Base-by-base conservation (phyloP, 768 basidiomycete genomes). In the Trametes gibbosa region DNA sequence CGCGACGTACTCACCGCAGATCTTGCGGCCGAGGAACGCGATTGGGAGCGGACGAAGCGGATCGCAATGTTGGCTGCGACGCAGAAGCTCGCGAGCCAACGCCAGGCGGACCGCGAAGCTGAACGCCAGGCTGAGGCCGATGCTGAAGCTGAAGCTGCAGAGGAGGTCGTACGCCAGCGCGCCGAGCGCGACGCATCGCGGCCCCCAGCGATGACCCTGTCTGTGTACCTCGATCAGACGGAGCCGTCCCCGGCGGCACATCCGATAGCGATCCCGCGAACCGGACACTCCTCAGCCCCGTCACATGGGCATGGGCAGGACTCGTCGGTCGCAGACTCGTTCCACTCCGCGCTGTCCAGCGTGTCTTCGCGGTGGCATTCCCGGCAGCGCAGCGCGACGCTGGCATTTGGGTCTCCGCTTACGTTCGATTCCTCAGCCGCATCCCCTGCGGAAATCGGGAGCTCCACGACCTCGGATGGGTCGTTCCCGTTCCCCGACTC, bases 51-150 rank as follows among this genome's bases (percentile, higher is more conserved):
- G 50, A 83, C 85, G 24, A 87, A 87, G 64, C 79, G 80, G 43
- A 76, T 87, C n/a, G 92, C 92, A 25, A 72, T 94, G 59, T 83
- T 82, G 62, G 85, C 84, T 23, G 92, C 92, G 7, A 85, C 82
- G 41, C 82, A 86, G 65, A 84, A 82, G 12, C 72, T 94, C 17
- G 62, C 59, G 24, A 52, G 50, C 27, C 61, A 66, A 50, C 53
- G 58, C 17, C 53, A 65, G 57, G 57, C 51, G 14, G 63, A 61
- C 48, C 50, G 54, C 10, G 61, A 51, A n/a, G 56, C 49, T 8
- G 37, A 37, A n/a, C 51, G 39, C 6, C 12, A 47, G 40, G 50
- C 51, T 35, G 56, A 53, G 27, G 61, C 32, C 3, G 61, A 48
- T 21, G 35, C 39, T 7, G 46, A 43, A 23, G 51, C 50, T 4